Percentiles rank a stretch among this genome's conserved stretches.
phyloP scores from a whole-genome alignment of 202 grass and related monocot species.

The Panicum virgatum region DNA sequence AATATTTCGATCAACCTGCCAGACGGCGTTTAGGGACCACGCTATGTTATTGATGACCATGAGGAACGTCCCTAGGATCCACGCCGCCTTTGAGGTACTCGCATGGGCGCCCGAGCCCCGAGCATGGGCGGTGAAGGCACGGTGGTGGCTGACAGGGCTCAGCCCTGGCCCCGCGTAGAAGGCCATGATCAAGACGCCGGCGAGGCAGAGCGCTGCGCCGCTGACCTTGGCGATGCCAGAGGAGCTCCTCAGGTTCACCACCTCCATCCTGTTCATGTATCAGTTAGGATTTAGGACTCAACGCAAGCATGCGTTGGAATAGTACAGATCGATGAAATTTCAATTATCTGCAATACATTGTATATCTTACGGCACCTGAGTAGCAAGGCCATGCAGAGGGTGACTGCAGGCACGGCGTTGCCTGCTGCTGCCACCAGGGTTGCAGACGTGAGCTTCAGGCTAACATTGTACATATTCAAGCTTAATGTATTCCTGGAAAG shows the following conservation, averaged over 20 bases:
- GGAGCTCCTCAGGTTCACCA: conserved; percentile 36
- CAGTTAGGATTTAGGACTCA: neutral
- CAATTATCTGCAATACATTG: no score
- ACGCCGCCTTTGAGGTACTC: neutral
- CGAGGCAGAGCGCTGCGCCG: conserved; percentile 57
- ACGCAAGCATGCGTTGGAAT: neutral
- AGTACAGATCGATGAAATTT: no score
- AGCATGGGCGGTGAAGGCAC: neutral
- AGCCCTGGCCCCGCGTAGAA: neutral
- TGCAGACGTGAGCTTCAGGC: conserved; percentile 70
- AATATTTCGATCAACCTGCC: neutral
- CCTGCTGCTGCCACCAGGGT: conserved; percentile 54
- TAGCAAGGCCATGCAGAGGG: conserved; percentile 66
- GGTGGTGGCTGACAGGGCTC: neutral
- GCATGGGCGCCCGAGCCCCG: neutral
- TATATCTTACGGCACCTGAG: conserved; percentile 25
- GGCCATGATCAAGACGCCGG: conserved; percentile 37
- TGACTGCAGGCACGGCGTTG: conserved; percentile 68
- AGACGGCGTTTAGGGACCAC: neutral
- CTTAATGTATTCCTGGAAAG: conserved; percentile 57
- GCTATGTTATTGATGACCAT: neutral
- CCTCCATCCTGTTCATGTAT: conserved; percentile 47
- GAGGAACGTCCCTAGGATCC: neutral
- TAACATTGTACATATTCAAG: conserved; percentile 62
- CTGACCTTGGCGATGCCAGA: conserved; percentile 52